These are phyloP conservation scores for Verticillium nonalfalfae DNA, from an alignment of 2,329 filamentous ascomycete species.

Conservation along the genomic window DNA sequence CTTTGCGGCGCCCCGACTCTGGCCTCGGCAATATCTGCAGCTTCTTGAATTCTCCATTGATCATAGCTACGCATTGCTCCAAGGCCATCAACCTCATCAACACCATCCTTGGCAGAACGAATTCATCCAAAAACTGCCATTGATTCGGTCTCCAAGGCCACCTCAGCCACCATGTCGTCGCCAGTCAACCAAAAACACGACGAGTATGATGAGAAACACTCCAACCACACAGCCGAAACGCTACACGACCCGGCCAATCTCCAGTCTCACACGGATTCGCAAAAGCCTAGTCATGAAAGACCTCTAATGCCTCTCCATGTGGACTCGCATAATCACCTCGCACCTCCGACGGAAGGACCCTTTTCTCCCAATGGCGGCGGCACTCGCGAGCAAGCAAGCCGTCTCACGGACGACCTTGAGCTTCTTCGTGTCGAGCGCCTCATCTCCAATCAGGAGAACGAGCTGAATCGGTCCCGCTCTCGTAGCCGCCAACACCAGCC, in stretches of 20 bases:
- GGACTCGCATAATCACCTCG: slow-evolving; percentile 1
- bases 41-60: neutral
- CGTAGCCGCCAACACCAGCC: slow-evolving; percentile 25
- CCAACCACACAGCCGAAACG: slow-evolving; percentile 9
- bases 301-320: neutral
- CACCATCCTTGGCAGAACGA: neutral
- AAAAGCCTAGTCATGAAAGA: neutral
- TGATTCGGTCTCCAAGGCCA: neutral
- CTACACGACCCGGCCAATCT: slow-evolving; percentile 3
- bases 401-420: slow-evolving; percentile 42
- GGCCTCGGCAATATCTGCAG: neutral
- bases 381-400: slow-evolving; percentile 22
- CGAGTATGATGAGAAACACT: slow-evolving; percentile 13
- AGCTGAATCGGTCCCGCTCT: slow-evolving; percentile 16
- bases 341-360: neutral
- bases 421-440: slow-evolving; percentile 39
- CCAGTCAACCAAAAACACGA: neutral
- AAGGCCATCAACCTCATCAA: neutral
- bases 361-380: neutral
- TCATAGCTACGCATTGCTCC: neutral
- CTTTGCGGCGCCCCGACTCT: neutral
- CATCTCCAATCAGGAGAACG: slow-evolving; percentile 35
- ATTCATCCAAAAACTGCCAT: neutral
- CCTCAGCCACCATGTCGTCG: neutral
- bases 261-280: slow-evolving; percentile 1